Evolutionary conservation across 2,329 filamentous ascomycete genomes (phyloP).

Genomic region (Emergomyces pasteurianus): DNA sequence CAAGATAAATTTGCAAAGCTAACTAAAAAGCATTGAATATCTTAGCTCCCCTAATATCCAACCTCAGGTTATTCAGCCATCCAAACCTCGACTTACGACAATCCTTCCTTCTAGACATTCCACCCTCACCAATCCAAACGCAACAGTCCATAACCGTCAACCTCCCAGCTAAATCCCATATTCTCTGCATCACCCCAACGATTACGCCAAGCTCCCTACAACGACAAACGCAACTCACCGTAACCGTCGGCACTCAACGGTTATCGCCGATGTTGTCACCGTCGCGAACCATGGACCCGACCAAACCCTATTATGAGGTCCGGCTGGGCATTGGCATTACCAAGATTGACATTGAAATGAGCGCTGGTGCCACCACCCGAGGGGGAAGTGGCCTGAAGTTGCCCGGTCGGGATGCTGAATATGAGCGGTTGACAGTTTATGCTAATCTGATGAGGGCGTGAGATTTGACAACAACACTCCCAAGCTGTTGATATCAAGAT

Average conservation of each 20-base stretch:
- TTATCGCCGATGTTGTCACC: constrained; percentile 51
- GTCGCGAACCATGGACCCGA: constrained; percentile 36
- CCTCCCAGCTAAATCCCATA: constrained; percentile 53
- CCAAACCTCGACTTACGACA: constrained; percentile 51
- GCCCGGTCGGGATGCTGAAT: constrained; percentile 10
- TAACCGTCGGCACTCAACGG: constrained; percentile 53
- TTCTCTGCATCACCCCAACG: constrained; percentile 57
- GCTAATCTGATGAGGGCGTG: constrained; percentile 52
- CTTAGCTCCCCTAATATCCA: constrained; percentile 46
- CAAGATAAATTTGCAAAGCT: background rate
- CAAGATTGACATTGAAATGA: constrained; percentile 63
- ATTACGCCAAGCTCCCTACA: constrained; percentile 52
- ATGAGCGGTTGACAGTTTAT: constrained; percentile 64
- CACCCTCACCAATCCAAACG: constrained; percentile 52
- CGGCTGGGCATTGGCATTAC: constrained; percentile 62
- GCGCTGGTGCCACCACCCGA: constrained; percentile 55
- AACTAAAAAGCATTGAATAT: background rate
- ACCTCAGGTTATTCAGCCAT: constrained; percentile 55
- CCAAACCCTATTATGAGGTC: constrained; percentile 63
- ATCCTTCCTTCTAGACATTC: constrained; percentile 52
- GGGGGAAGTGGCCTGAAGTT: background rate
- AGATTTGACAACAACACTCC: constrained; percentile 2
- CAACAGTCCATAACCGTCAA: constrained; percentile 64
- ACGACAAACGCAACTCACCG: constrained; percentile 66
- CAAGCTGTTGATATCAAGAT: background rate